Evolutionary conservation across 306 rosid species (phyloP).

Genomic region (Leucaena leucocephala): DNA sequence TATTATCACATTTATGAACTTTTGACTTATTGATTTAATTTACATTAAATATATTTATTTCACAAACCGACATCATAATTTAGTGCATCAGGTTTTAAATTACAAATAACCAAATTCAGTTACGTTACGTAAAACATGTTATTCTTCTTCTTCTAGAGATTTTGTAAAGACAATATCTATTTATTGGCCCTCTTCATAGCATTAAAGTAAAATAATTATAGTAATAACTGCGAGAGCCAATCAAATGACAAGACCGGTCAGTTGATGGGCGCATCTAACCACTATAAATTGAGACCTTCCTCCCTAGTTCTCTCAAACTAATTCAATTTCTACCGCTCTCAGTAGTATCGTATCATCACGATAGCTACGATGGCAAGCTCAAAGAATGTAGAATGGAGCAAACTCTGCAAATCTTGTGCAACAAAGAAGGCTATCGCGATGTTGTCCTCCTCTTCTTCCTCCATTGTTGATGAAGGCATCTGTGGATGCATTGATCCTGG

Average conservation of each 20-base stretch:
- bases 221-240: not conserved
- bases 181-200: not conserved
- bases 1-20: too few species aligned
- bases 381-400: not conserved
- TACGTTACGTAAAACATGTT: too few species aligned
- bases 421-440: not conserved
- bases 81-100: too few species aligned
- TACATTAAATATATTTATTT: too few species aligned
- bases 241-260: not conserved
- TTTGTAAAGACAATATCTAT: not conserved
- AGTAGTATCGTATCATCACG: too few species aligned
- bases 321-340: too few species aligned
- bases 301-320: not conserved
- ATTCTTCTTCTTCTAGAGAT: not conserved
- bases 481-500: not conserved
- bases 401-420: not conserved
- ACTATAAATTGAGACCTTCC: not conserved
- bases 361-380: not conserved
- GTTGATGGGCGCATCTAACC: not conserved
- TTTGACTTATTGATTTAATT: too few species aligned
- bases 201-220: not conserved
- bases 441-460: not conserved
- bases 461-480: not conserved
- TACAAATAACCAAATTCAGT: too few species aligned
- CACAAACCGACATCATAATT: too few species aligned